Base-by-base conservation (phyloP, 2,329 filamentous ascomycete genomes). In the Colletotrichum lindemuthianum region DNA sequence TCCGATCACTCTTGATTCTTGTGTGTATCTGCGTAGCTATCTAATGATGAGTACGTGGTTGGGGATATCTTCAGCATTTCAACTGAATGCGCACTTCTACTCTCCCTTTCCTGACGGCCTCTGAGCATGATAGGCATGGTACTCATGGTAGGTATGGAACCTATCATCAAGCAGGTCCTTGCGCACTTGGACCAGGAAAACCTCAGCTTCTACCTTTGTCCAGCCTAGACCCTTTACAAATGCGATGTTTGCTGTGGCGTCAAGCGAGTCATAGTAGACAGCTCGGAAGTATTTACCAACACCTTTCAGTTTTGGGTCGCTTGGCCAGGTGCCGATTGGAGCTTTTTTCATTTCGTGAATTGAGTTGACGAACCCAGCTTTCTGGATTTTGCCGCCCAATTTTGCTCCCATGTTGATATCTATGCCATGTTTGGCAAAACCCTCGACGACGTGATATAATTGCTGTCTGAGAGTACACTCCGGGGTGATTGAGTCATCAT, bases 261-360 rank as follows among this genome's bases (percentile, higher is more conserved):
- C 51, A 2, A 54, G 40, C 10, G 51, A 15, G 24, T 54, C 51
- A 7, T 45, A 54, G 40, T 44, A 15, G 4, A 36, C 51, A 10
- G 51, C 65, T 6, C 67, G 63, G n/a, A 67, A 69, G 32, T 60
- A 52, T 60, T 77, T 8, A 54, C 60, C 79, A 56, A 80, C 72
- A 51, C 77, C 74, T 64, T 80, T 82, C 33, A 81, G 72, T 8
- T 73, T 74, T 2, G 72, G 69, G 44, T 81, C 74, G 44, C 74
- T 78, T 1, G 80, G 75, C 81, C 80, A 82, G 0, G 71, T 71
- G 37, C 76, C 78, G 12, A 78, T 70, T 0, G 80, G 79, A 4
- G 80, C 71, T 60, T 78, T 72, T 51, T 71, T 70, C n/a, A 68
- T 65, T 7, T 61, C 69, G n/a, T 72, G 67, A 2, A 65, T 59